phyloP scores from a whole-genome alignment of 1,284 basidiomycete species.

The Cerioporus squamosus region DNA sequence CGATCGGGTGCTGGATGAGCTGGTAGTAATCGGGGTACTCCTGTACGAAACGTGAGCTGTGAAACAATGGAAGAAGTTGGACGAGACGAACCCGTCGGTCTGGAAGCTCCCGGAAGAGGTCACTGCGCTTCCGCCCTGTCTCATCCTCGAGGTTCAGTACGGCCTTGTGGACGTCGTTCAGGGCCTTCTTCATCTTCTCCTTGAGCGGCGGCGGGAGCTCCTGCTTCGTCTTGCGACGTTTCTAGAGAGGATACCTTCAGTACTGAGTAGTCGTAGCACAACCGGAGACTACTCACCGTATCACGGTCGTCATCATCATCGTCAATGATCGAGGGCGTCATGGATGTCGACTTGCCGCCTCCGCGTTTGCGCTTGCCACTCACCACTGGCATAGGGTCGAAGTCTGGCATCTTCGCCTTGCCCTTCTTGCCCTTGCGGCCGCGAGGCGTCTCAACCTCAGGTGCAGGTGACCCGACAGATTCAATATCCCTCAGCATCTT shows the following conservation, averaged over 20 bases:
- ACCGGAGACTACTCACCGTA: constrained; percentile 45
- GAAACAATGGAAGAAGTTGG: background rate
- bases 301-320: constrained; percentile 77
- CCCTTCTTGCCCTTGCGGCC: constrained; percentile 63
- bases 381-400: constrained; percentile 46
- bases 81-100: constrained; percentile 62
- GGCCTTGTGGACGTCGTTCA: constrained; percentile 82
- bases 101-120: constrained; percentile 83
- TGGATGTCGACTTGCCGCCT: constrained; percentile 73
- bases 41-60: constrained; percentile 39
- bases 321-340: constrained; percentile 74
- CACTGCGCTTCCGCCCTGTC: constrained; percentile 78
- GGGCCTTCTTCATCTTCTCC: constrained; percentile 85
- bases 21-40: constrained; percentile 90
- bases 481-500: constrained; percentile 37
- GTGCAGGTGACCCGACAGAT: constrained; percentile 60
- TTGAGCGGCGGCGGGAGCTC: constrained; percentile 61
- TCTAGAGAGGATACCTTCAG: constrained; percentile 47
- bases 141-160: constrained; percentile 77
- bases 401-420: constrained; percentile 59
- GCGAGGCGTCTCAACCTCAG: constrained; percentile 59
- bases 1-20: constrained; percentile 77
- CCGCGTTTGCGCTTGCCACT: constrained; percentile 71
- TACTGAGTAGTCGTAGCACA: background rate
- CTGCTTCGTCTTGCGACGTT: constrained; percentile 75